Evolutionary conservation across 176 grass and related monocot genomes (phyloP), one percentile per base, ranked within the genome.

Genomic region (Metroxylon sagu): DNA sequence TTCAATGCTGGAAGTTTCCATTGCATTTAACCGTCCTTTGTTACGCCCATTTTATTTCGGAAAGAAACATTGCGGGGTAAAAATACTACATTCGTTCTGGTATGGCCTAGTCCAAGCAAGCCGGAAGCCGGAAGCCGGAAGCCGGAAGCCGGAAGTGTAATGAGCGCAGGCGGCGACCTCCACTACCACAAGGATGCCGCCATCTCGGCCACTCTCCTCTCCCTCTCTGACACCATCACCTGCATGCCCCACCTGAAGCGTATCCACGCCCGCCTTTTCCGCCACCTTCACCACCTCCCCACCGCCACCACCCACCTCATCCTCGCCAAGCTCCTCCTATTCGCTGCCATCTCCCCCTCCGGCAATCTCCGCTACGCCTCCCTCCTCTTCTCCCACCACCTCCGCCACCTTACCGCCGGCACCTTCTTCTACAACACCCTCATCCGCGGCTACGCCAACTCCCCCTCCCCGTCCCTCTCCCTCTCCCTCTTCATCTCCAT

Each of bases 381-480:
- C 61, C 18, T 5, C 6, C 66, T 87, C 28, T 25, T 86, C 50
- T 78, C 71, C 19, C 17, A 71, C 48, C 84, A 78, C 57, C 74
- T 78, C 56, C 71, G 57, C 14, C 74, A 73, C 67, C 51, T 78
- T 18, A 48, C 74, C 0, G 43, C 66, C 18, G 60, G 56, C 18
- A 53, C 84, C 52, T 87, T 87, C 59, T 87, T 82, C 84, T 87
- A 79, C 57, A 82, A 87, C 71, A 87, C 74, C 57, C 71, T 87
- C 67, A 82, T 87, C 52, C 75, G 79, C 53, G 84, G 84, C 29
- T 54, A 71, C 57, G 39, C 71, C 19, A 64, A 64, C 28, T 71
- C 74, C 29, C n/a, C 27, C 28, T 67, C 62, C 16, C 75, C 79
- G 25, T 15, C 29, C 62, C 43, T 30, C 35, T 71, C 75, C 66